Base-by-base conservation (phyloP, 306 rosid species). In the Pyrus pyrifolia region DNA sequence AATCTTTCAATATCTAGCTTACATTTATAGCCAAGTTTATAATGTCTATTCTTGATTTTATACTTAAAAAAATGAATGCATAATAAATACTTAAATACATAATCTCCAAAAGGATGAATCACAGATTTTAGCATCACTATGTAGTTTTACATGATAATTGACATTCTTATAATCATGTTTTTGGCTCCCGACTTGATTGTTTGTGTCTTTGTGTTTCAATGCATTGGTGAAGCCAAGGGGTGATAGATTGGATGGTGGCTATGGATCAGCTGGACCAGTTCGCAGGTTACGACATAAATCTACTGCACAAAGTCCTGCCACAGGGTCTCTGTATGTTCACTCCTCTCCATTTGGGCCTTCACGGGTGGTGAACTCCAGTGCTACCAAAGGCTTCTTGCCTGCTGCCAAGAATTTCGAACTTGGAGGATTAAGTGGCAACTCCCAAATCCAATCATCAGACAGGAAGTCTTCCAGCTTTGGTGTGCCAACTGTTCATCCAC, bases 261-360 rank as follows among this genome's bases (percentile, higher is more conserved):
- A 84, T 83, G 92, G 89, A 79, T 95, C 97, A 8, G 80, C 79
- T 63, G 98, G 97, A 77, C 98, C 97, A 23, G 85, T 92, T 68
- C 91, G 89, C 68, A 83, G 89, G 76, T 71, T 44, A 59, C 83
- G 86, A 67, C 91, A 73, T 35, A 92, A 84, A 78, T 35, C 78
- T 80, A 78, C 77, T 81, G 76, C 80, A 44, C 89, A 76, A 65
- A 86, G 82, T 38, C 82, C 88, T 77, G 51, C 88, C 18, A 81
- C 85, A 70, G 83, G 82, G 79, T 79, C 87, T n/a, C 63, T 74
- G 27, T 85, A 78, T 80, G 46, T 68, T 68, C 77, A 63, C 80
- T 73, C 90, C 46, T 75, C 90, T 49, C 33, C 80, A 12, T 75
- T 46, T 61, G 84, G 78, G 45, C 75, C 81, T 72, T 85, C 82